phyloP scores from a whole-genome alignment of 176 grass and related monocot genomes.

The Oryza australiensis region DNA sequence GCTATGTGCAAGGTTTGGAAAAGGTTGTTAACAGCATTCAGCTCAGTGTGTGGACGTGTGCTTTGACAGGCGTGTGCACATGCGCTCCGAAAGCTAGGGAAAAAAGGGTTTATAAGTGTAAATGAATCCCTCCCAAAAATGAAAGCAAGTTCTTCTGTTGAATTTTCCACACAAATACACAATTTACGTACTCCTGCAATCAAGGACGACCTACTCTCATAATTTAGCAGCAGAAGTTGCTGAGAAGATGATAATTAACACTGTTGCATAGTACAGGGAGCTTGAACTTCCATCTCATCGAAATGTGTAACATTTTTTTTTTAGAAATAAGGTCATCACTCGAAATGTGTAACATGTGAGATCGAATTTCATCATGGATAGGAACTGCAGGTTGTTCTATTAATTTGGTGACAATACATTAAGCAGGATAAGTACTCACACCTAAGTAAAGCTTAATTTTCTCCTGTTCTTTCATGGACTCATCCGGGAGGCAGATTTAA shows the following conservation, averaged over 20 bases:
- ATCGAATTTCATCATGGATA: neutral
- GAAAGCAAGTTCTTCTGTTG: no score
- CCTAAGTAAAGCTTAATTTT: conserved; percentile 7
- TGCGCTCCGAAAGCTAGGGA: neutral
- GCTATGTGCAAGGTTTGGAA: neutral
- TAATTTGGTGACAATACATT: neutral
- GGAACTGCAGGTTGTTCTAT: neutral
- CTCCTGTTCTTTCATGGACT: conserved; percentile 12
- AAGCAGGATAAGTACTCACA: neutral
- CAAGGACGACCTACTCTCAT: no score
- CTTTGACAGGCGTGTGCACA: neutral
- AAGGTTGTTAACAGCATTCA: neutral
- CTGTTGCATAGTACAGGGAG: neutral
- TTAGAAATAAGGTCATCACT: no score
- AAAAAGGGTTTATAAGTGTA: no score
- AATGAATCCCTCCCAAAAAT: no score
- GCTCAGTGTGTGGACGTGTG: neutral
- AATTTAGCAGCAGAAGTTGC: neutral
- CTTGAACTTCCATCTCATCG: neutral
- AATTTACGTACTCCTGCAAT: neutral
- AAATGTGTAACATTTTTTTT: neutral
- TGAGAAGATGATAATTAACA: neutral
- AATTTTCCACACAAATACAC: neutral
- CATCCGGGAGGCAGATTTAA: neutral
- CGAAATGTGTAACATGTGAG: conserved; percentile 6